Evolutionary conservation across 169 alveolate species (phyloP).

Genomic region (Plasmodium blacklocki): DNA sequence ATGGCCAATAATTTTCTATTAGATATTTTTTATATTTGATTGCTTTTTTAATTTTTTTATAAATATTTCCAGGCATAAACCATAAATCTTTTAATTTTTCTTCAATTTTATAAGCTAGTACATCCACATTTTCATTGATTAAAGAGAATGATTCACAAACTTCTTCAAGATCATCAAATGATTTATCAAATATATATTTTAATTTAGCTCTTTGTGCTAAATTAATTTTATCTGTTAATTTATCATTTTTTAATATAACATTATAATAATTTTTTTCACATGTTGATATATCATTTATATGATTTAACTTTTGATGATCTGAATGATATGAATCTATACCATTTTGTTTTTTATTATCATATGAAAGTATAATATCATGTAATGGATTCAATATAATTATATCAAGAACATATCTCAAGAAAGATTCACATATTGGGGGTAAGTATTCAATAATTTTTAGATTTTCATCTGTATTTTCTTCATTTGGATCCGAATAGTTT

Average conservation of each 20-base stretch:
- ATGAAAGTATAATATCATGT: constrained; percentile 31
- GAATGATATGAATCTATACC: constrained; percentile 21
- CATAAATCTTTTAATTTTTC: constrained; percentile 78
- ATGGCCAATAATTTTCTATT: constrained; percentile 77
- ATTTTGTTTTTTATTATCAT: constrained; percentile 5
- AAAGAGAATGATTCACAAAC: constrained; percentile 55
- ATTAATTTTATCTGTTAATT: constrained; percentile 66
- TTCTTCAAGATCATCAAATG: constrained; percentile 70
- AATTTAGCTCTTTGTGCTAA: constrained; percentile 64
- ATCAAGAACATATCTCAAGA: constrained; percentile 78
- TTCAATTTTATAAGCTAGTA: constrained; percentile 71
- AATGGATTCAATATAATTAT: constrained; percentile 30
- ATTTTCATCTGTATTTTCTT: constrained; percentile 82
- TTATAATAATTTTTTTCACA: constrained; percentile 36
- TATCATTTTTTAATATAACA: constrained; percentile 29
- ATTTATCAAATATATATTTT: constrained; percentile 62
- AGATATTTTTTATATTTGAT: constrained; percentile 81
- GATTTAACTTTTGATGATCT: constrained; percentile 68
- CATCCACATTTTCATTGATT: constrained; percentile 71
- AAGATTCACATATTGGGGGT: constrained; percentile 84
- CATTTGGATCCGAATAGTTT: constrained; percentile 81
- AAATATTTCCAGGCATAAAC: constrained; percentile 84
- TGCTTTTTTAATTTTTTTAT: constrained; percentile 75
- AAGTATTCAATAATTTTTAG: constrained; percentile 80
- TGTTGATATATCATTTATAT: constrained; percentile 8